Conservation (phyloP, 352 stramenopile species). For the Halophytophthora polymorphica region DNA sequence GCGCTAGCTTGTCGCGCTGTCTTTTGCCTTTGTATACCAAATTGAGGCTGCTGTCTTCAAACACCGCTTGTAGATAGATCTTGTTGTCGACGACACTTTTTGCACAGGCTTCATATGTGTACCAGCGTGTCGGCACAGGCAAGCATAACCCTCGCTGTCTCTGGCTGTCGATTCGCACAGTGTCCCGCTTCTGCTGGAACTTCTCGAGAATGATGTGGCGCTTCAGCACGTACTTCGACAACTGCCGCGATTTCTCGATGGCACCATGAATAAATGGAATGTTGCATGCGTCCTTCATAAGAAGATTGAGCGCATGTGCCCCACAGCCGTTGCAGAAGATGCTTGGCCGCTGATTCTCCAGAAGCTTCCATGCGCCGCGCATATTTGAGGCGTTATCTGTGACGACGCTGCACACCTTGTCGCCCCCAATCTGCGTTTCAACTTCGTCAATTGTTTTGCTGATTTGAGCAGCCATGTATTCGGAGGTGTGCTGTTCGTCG, state of each 20-base stretch:
- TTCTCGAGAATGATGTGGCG: background rate
- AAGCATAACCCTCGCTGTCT: background rate
- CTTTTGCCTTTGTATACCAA: background rate
- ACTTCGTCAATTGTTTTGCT: background rate
- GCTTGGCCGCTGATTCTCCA: background rate
- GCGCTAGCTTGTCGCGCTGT: background rate
- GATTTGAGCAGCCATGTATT: background rate
- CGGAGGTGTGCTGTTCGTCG: background rate
- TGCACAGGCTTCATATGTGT: background rate
- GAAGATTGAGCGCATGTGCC: background rate
- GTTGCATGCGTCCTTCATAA: background rate
- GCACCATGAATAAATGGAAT: background rate
- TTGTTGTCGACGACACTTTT: background rate
- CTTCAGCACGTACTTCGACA: background rate
- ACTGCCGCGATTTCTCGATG: background rate
- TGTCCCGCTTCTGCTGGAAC: background rate
- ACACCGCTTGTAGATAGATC: background rate
- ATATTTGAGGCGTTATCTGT: slow-evolving; percentile 2
- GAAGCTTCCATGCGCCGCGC: background rate
- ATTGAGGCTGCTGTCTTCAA: background rate
- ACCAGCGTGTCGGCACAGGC: background rate
- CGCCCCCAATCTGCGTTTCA: background rate
- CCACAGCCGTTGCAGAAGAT: background rate
- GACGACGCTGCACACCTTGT: background rate
- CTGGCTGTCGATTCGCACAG: background rate